Base-by-base conservation (phyloP, 441 rosid species). In the Populus hybrid region DNA sequence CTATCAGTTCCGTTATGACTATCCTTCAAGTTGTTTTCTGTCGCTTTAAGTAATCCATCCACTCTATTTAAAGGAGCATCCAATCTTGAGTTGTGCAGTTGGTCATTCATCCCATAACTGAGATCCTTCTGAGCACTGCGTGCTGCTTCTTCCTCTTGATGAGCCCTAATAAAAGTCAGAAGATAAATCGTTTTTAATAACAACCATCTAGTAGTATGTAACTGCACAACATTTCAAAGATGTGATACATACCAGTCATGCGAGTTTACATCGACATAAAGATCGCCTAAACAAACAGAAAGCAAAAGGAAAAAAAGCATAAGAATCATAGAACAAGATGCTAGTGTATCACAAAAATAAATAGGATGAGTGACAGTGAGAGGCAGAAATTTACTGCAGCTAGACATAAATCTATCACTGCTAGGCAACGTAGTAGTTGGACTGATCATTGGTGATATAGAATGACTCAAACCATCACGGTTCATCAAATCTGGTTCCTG, bases 251-350 rank as follows among this genome's bases (percentile, higher is more conserved):
- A 92, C 99, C 91, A 76, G 72, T 86, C 83, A 76, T 79, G 76
- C 9, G 92, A 75, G 80, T 83, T 89, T 67, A 81, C 86, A 82
- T 92, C 98, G 75, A 94, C 94, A 3, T 94, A 91, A 81, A 85
- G 76, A 75, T 94, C 97, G 73, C 98, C 99, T 92, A 83, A 73
- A 77, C 68, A 26, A 72, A 40, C 28, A 78, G 30, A 78, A 72
- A 65, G 4, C 4, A 30, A 30, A 30, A 30, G 32, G 4, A n/a
- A 16, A 53, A 53, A 80, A 77, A 24, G 9, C 21, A 78, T 85
- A 72, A 85, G 75, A 73, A 32, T 34, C 76, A 12, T 79, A 76
- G 30, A 16, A 7, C 40, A 84, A 35, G 1, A 32, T 69, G 57
- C 42, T 16, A 26, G 32, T 7, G 50, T 23, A 26, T 42, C 16